Evolutionary conservation across 192 early-diverging fungal genomes (phyloP).

Genomic region (Phlyctochytrium planicorne): DNA sequence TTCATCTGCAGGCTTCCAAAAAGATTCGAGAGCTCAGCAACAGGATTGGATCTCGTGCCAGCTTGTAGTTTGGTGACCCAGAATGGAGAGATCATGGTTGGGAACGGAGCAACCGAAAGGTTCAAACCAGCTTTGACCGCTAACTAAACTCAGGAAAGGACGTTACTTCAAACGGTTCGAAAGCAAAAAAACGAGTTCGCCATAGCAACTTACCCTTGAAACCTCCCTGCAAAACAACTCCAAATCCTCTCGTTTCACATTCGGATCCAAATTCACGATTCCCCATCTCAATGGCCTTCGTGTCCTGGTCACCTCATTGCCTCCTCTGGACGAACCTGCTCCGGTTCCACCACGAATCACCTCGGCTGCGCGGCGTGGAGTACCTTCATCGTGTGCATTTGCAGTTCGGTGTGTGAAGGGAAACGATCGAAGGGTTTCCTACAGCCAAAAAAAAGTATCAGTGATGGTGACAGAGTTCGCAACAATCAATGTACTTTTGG

Average conservation of each 20-base stretch:
- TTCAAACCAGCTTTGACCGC: neutral
- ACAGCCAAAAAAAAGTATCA: neutral
- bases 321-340: neutral
- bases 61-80: too few species aligned
- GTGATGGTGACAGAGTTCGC: neutral
- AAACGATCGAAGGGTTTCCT: neutral
- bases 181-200: too few species aligned
- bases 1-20: too few species aligned
- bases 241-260: neutral
- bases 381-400: neutral
- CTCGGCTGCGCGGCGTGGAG: neutral
- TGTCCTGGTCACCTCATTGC: neutral
- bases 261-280: neutral
- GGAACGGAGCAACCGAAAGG: neutral
- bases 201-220: neutral
- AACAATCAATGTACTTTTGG: neutral
- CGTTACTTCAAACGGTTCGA: too few species aligned
- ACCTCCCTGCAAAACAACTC: neutral
- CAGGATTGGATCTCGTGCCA: too few species aligned
- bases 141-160: too few species aligned
- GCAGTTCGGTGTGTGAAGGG: neutral
- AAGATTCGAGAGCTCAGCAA: too few species aligned
- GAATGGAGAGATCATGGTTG: too few species aligned
- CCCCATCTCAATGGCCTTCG: neutral
- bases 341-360: neutral